Conservation (phyloP, 2,329 filamentous ascomycete genomes). For the Colletotrichum sp. region DNA sequence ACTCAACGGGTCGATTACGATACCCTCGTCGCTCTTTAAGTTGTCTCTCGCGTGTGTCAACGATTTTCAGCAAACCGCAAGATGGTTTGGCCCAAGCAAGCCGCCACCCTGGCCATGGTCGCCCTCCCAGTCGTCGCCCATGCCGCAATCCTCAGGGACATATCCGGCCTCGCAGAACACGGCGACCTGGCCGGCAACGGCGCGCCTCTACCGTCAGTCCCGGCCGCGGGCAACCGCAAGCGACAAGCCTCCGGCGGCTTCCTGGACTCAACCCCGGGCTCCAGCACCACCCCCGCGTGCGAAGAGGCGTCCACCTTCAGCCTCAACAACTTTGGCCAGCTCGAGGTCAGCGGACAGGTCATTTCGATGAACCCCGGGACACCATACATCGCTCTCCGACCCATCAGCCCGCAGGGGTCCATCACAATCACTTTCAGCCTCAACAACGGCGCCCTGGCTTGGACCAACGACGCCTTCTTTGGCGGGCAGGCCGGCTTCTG, state of each 20-base stretch:
- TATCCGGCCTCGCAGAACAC: background rate
- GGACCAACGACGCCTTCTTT: slow-evolving; percentile 10
- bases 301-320: background rate
- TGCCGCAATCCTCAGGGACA: background rate
- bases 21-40: background rate
- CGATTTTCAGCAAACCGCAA: background rate
- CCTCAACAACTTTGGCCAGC: slow-evolving; percentile 3
- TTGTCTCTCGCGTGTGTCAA: background rate
- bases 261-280: background rate
- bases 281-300: background rate
- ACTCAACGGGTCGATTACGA: background rate
- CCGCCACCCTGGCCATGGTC: background rate
- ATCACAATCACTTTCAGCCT: slow-evolving; percentile 5
- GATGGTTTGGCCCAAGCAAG: background rate
- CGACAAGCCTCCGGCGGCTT: background rate
- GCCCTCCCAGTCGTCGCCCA: background rate
- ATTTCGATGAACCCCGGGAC: slow-evolving; percentile 5
- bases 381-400: slow-evolving; percentile 5
- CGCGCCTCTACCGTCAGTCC: background rate
- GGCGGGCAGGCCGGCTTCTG: slow-evolving; percentile 16
- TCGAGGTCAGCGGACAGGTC: background rate
- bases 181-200: background rate
- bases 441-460: slow-evolving; percentile 1
- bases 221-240: background rate
- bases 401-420: background rate